These are phyloP conservation scores for Naegleria lovaniensis DNA, from an alignment of 208 protist species.

Conservation along the genomic window DNA sequence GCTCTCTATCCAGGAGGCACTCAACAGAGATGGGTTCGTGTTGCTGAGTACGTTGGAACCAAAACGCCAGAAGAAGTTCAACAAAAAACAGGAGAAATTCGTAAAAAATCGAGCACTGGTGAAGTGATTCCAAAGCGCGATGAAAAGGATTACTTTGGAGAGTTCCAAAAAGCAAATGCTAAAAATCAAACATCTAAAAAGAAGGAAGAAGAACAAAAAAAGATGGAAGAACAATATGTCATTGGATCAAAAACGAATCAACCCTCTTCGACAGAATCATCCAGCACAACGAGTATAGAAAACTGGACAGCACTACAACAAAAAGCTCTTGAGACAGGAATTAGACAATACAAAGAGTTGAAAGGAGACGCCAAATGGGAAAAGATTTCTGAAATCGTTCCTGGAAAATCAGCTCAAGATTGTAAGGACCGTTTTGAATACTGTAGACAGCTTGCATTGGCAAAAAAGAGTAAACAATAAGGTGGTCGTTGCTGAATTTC, in stretches of 20 bases:
- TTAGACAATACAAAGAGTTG: conserved; percentile 80
- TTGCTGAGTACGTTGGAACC: conserved; percentile 55
- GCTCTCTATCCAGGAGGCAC: conserved; percentile 81
- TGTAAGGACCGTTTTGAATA: conserved; percentile 77
- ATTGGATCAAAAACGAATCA: background rate
- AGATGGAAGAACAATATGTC: background rate
- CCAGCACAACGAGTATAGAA: conserved; percentile 44
- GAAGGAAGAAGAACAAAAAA: conserved; percentile 19
- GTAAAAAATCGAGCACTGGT: conserved; percentile 67
- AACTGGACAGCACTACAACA: conserved; percentile 87
- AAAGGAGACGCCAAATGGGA: conserved; percentile 89
- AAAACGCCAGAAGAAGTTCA: background rate
- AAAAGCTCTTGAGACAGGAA: conserved; percentile 80
- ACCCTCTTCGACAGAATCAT: too few relatives aligned
- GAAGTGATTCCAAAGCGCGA: conserved; percentile 81
- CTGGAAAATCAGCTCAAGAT: conserved; percentile 87
- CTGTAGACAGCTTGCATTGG: background rate
- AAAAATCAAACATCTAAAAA: conserved; percentile 32
- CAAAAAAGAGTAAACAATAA: background rate
- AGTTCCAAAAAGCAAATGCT: conserved; percentile 29
- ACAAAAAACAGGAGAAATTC: conserved; percentile 40
- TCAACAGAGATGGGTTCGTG: conserved; percentile 78
- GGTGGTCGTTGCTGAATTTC: too few relatives aligned
- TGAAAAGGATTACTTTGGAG: conserved; percentile 63
- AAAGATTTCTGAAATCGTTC: conserved; percentile 79